phyloP scores from a whole-genome alignment of 2,329 filamentous ascomycete species.

The Colletotrichum trifolii region DNA sequence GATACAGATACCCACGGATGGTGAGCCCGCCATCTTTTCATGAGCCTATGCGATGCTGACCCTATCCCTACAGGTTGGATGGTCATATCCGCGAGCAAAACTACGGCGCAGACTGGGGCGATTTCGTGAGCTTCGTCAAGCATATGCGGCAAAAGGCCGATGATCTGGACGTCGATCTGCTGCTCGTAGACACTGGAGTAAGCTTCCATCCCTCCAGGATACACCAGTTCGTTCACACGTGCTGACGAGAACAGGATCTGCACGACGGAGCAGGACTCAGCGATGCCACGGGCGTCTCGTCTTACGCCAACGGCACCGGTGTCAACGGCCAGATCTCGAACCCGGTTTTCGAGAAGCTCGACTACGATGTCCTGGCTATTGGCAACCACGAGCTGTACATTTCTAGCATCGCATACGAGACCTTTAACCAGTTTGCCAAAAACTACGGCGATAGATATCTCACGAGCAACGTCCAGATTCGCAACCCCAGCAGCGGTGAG shows the following conservation, averaged over 20 bases:
- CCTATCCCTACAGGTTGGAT: conserved; percentile 56
- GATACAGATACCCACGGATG: conserved; percentile 49
- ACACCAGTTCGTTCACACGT: conserved; percentile 27
- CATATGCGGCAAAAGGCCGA: conserved; percentile 69
- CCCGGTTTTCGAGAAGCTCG: conserved; percentile 54
- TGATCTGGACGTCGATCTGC: conserved; percentile 67
- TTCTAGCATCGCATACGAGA: conserved; percentile 70
- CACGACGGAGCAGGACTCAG: conserved; percentile 73
- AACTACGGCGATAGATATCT: conserved; percentile 61
- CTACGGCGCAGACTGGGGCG: conserved; percentile 75
- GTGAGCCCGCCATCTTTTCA: neutral
- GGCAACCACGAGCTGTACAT: conserved; percentile 75
- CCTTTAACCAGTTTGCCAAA: conserved; percentile 67
- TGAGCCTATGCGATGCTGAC: neutral
- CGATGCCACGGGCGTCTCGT: conserved; percentile 61
- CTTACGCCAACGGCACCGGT: conserved; percentile 24
- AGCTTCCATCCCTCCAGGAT: conserved; percentile 16
- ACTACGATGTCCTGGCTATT: conserved; percentile 57
- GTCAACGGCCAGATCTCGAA: conserved; percentile 67
- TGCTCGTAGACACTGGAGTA: conserved; percentile 69
- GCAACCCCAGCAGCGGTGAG: conserved; percentile 50
- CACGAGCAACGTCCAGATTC: conserved; percentile 58
- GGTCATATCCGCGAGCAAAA: conserved; percentile 71
- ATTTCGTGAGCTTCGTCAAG: conserved; percentile 69
- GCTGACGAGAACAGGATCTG: conserved; percentile 58